phyloP scores from a whole-genome alignment of 441 rosid species.

The Erodium texanum region DNA sequence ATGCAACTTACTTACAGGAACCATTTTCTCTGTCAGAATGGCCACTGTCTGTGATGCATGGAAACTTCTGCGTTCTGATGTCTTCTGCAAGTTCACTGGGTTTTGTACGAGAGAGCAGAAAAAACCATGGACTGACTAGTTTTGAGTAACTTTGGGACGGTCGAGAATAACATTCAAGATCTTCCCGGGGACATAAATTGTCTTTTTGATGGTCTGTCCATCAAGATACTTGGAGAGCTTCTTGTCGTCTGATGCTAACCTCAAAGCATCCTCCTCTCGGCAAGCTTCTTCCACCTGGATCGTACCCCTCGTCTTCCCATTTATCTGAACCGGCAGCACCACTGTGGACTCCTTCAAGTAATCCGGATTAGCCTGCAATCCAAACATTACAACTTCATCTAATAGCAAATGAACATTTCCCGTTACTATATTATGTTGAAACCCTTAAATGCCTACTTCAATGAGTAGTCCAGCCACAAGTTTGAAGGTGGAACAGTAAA shows the following conservation, averaged over 20 bases:
- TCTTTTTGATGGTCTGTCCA: conserved; percentile 56
- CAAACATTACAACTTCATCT: not conserved
- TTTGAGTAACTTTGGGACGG: conserved; percentile 34
- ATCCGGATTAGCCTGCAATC: conserved; percentile 52
- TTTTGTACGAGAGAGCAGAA: not conserved
- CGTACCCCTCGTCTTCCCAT: conserved; percentile 90
- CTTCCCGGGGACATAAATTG: conserved; percentile 77
- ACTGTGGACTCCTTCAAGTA: conserved; percentile 59
- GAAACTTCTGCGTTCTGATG: no score
- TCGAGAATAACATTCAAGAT: conserved; percentile 75
- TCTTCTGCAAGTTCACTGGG: no score
- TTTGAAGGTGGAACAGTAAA: not conserved
- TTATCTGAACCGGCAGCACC: conserved; percentile 82
- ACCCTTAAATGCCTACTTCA: no score
- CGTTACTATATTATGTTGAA: no score
- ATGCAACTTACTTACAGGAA: not conserved
- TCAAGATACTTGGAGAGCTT: conserved; percentile 58
- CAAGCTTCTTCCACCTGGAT: conserved; percentile 77
- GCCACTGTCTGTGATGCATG: no score
- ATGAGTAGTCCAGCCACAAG: not conserved
- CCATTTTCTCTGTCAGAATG: not conserved
- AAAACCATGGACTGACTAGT: not conserved
- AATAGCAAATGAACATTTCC: not conserved
- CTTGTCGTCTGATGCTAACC: conserved; percentile 47
- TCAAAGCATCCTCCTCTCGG: conserved; percentile 73